These are phyloP conservation scores for Microsporum canis DNA, from an alignment of 2,329 filamentous ascomycete species.

Conservation along the genomic window DNA sequence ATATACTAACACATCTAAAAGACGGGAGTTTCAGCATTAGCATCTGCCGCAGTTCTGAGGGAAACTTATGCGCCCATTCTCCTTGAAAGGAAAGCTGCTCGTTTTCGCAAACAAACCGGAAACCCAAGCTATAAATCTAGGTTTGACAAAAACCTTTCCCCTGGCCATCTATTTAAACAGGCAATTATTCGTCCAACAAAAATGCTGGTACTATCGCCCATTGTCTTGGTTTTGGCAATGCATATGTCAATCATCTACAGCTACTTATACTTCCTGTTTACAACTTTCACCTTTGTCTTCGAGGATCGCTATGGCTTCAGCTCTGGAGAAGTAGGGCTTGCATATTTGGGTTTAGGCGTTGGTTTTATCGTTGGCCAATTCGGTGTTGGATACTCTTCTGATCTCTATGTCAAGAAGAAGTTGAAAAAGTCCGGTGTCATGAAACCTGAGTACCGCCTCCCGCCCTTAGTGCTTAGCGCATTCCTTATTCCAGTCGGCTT, in stretches of 20 bases:
- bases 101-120: slow-evolving; percentile 33
- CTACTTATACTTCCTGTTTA: not conserved
- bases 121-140: slow-evolving; percentile 19
- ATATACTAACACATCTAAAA: not conserved
- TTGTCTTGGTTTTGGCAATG: slow-evolving; percentile 15
- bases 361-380: slow-evolving; percentile 21
- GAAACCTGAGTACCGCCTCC: slow-evolving; percentile 19
- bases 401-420: slow-evolving; percentile 17
- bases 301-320: slow-evolving; percentile 42
- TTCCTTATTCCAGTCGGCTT: slow-evolving; percentile 13
- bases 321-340: slow-evolving; percentile 38
- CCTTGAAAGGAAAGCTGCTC: slow-evolving; percentile 27
- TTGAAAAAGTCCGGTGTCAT: slow-evolving; percentile 20
- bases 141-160: not conserved
- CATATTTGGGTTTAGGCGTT: slow-evolving; percentile 40
- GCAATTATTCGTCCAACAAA: slow-evolving; percentile 14
- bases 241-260: slow-evolving; percentile 17
- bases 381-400: slow-evolving; percentile 11
- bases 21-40: slow-evolving; percentile 17
- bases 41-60: slow-evolving; percentile 12
- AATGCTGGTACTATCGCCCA: slow-evolving; percentile 16
- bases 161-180: not conserved
- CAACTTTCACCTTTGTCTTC: slow-evolving; percentile 48
- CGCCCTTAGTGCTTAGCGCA: slow-evolving; percentile 10
- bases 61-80: slow-evolving; percentile 12